phyloP scores from a whole-genome alignment of 495 filamentous ascomycete species.

The Copromyces sp. region DNA sequence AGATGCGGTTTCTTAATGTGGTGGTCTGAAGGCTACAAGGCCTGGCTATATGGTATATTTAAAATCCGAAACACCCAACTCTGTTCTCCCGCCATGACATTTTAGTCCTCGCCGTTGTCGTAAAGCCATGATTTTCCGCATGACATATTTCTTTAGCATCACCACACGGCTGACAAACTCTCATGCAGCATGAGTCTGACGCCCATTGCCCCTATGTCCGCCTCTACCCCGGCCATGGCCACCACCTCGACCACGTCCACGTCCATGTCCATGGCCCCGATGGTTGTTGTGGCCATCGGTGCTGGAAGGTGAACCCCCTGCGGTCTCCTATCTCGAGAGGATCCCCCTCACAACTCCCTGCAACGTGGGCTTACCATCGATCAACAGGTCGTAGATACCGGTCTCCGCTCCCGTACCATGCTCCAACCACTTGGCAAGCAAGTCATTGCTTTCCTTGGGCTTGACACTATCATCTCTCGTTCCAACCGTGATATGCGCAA shows the following conservation, averaged over 20 bases:
- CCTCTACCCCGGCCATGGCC: not conserved
- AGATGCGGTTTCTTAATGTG: not conserved
- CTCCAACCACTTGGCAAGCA: conserved; percentile 60
- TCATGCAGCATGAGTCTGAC: not conserved
- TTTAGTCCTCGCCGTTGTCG: not conserved
- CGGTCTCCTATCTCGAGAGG: conserved; percentile 30
- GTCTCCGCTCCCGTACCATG: conserved; percentile 34
- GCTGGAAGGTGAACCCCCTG: not conserved
- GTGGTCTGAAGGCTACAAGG: not conserved
- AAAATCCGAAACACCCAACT: not conserved
- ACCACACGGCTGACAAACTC: not conserved
- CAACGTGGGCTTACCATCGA: conserved; percentile 33
- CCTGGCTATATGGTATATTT: not conserved
- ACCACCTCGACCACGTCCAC: not conserved
- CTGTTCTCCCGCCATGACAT: not conserved
- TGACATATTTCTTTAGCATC: not conserved
- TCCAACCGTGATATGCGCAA: conserved; percentile 86
- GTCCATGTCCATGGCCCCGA: not conserved
- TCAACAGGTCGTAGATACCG: conserved; percentile 36
- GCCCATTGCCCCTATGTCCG: not conserved
- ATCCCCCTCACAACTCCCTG: conserved; percentile 34
- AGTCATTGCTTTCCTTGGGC: conserved; percentile 85
- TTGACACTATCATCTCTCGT: conserved; percentile 64
- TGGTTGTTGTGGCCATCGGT: not conserved
- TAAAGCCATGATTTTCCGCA: not conserved